Conservation (phyloP, 345 rosid species). For the Populus simonii region DNA sequence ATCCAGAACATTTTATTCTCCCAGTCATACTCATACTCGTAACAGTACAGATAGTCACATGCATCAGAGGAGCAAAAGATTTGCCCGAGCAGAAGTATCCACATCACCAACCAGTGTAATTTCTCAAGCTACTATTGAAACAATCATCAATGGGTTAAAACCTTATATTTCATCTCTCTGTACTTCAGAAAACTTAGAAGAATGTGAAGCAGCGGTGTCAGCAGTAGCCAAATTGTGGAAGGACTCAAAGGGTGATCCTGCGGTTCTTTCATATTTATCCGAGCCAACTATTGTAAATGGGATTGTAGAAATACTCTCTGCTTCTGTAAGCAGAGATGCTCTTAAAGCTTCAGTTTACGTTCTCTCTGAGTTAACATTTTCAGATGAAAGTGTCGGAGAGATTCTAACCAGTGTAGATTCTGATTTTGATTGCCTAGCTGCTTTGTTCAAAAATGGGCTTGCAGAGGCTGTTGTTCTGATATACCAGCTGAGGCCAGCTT, state of each 20-base stretch:
- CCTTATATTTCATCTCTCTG: conserved; percentile 52
- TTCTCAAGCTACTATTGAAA: conserved; percentile 52
- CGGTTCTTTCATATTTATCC: conserved; percentile 49
- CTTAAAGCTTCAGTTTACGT: conserved; percentile 45
- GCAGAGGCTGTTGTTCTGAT: conserved; percentile 57
- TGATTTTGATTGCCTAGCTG: conserved; percentile 57
- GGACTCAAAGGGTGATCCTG: conserved; percentile 53
- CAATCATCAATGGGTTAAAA: conserved; percentile 45
- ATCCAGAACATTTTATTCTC: conserved; percentile 18
- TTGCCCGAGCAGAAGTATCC: conserved; percentile 23
- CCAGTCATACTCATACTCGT: not conserved
- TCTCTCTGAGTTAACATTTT: conserved; percentile 46
- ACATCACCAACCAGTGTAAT: conserved; percentile 64
- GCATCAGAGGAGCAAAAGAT: conserved; percentile 34
- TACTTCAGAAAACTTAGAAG: conserved; percentile 55
- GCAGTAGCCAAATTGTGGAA: conserved; percentile 52
- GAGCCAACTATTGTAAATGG: conserved; percentile 51
- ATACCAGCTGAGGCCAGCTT: conserved; percentile 51
- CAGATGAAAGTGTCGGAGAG: conserved; percentile 47
- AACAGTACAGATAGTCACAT: conserved; percentile 23
- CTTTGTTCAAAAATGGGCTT: conserved; percentile 57
- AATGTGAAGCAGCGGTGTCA: conserved; percentile 57
- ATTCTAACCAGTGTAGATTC: conserved; percentile 54
- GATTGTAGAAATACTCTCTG: conserved; percentile 50
- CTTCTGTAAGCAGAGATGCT: conserved; percentile 53